These are phyloP conservation scores for Lentinus tigrinus DNA, from an alignment of 768 basidiomycete genomes.

Conservation along the genomic window DNA sequence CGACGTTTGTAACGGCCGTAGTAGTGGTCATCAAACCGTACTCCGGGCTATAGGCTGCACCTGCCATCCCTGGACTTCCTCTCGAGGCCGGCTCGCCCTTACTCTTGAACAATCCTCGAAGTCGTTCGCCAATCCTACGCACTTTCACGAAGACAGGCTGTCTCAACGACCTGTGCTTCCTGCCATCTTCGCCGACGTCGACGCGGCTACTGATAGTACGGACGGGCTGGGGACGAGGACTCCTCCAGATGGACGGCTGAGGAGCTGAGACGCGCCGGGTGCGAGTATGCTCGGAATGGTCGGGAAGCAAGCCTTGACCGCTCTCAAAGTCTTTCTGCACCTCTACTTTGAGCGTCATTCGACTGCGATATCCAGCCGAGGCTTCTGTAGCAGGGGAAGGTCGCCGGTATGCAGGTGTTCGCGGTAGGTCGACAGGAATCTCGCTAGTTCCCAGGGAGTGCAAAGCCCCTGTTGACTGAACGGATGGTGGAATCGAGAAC, in stretches of 20 bases:
- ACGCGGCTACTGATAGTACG: slow-evolving; percentile 15
- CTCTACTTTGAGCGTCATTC: not conserved
- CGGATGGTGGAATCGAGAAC: slow-evolving; percentile 21
- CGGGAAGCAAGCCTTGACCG: not conserved
- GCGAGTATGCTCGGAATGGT: not conserved
- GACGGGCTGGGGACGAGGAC: not conserved
- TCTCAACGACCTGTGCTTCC: not conserved
- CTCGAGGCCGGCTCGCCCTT: slow-evolving; percentile 29
- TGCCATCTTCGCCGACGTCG: slow-evolving; percentile 7
- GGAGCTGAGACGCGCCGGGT: slow-evolving; percentile 11
- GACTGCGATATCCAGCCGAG: not conserved
- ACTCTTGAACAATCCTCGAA: slow-evolving; percentile 17
- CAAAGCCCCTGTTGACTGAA: slow-evolving; percentile 7
- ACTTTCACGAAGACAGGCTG: slow-evolving; percentile 13
- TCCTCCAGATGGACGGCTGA: not conserved
- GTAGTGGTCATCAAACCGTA: slow-evolving; percentile 21
- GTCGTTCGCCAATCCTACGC: slow-evolving; percentile 14
- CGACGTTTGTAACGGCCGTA: slow-evolving; percentile 22
- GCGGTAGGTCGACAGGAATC: not conserved
- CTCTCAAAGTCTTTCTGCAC: not conserved
- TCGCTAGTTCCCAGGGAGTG: not conserved
- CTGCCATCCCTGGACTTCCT: slow-evolving; percentile 2
- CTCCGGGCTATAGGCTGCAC: not conserved
- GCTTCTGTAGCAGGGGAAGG: not conserved
- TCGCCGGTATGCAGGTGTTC: not conserved